phyloP scores from a whole-genome alignment of 2,329 filamentous ascomycete genomes.

The Cladorrhinum sp. region DNA sequence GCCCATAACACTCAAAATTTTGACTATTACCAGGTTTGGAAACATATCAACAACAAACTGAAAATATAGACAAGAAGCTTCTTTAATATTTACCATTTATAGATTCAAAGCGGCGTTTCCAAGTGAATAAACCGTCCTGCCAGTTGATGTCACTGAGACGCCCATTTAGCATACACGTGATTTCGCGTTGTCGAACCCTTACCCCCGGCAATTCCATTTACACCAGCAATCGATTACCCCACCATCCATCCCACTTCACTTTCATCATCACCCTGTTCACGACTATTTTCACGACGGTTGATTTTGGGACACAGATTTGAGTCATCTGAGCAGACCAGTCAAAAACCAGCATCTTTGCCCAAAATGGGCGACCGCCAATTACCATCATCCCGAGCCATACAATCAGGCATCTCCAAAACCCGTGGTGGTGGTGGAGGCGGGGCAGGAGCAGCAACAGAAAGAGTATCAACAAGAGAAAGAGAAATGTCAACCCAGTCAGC shows the following conservation, averaged over 20 bases:
- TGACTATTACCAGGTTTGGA: background rate
- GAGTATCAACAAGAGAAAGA: background rate
- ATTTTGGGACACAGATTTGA: background rate
- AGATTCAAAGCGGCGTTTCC: background rate
- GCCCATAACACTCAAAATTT: background rate
- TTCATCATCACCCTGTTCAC: background rate
- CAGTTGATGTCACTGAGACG: background rate
- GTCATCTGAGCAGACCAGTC: background rate
- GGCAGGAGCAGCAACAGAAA: background rate
- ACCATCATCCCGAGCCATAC: constrained; percentile 11
- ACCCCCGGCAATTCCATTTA: background rate
- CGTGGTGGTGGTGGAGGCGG: constrained; percentile 1
- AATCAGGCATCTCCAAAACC: constrained; percentile 15
- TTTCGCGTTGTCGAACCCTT: constrained; percentile 7
- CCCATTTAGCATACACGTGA: constrained; percentile 7
- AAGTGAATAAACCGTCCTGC: background rate
- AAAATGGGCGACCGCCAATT: constrained; percentile 27
- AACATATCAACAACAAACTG: background rate
- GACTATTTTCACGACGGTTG: background rate
- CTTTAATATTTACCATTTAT: background rate
- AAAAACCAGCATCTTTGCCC: background rate
- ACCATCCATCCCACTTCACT: constrained; percentile 8
- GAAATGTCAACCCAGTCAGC: background rate
- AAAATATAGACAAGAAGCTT: background rate
- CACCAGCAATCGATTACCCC: constrained; percentile 1